Percentiles rank a stretch among this genome's conserved stretches.
Evolutionary conservation across 75 land plant species (phyloP).

Genomic region (Sequoiadendron giganteum): DNA sequence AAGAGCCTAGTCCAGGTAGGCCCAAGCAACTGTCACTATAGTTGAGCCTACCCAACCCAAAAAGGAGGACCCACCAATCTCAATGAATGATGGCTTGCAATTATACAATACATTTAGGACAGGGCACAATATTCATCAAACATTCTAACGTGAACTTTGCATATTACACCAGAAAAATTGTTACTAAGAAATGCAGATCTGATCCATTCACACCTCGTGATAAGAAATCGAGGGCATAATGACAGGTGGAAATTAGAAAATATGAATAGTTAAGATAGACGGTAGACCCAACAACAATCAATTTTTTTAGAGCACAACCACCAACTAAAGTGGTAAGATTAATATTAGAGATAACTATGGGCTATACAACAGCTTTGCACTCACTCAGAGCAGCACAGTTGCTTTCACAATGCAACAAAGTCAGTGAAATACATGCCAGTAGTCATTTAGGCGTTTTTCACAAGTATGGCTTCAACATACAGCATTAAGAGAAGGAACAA

Average conservation of each 20-base stretch:
- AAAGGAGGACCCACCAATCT: too few relatives aligned
- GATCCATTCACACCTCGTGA: background rate
- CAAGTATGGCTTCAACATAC: too few relatives aligned
- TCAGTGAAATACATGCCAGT: too few relatives aligned
- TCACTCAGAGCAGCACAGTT: too few relatives aligned
- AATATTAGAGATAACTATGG: too few relatives aligned
- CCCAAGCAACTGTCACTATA: too few relatives aligned
- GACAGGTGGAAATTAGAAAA: background rate
- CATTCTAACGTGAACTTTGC: background rate
- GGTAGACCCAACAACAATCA: background rate
- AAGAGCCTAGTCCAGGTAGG: too few relatives aligned
- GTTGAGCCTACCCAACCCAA: too few relatives aligned
- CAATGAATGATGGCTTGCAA: background rate
- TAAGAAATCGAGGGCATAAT: background rate
- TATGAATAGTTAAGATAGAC: background rate
- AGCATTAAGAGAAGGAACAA: too few relatives aligned
- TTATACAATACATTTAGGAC: background rate
- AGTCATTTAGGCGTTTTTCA: too few relatives aligned
- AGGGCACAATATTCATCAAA: background rate
- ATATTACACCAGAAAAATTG: background rate
- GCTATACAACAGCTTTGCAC: too few relatives aligned
- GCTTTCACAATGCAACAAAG: too few relatives aligned
- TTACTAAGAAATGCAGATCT: background rate
- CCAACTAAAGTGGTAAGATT: background rate
- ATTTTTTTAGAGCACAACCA: background rate